These are phyloP conservation scores for Fusarium duplospermum DNA, from an alignment of 2,329 filamentous ascomycete species.

Conservation along the genomic window DNA sequence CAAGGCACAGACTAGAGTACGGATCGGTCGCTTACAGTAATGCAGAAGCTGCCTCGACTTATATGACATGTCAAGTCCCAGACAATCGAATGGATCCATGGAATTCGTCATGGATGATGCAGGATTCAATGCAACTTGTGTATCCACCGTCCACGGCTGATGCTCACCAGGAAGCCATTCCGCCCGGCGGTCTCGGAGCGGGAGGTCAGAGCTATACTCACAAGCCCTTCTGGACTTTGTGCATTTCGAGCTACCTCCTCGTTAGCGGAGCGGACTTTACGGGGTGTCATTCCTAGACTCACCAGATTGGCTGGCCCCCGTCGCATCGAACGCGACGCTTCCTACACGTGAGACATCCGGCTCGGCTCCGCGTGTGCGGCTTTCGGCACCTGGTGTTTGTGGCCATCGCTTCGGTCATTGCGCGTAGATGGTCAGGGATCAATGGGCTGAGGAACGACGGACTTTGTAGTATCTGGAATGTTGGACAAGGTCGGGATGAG, in stretches of 20 bases:
- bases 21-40: conserved; percentile 31
- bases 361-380: conserved; percentile 36
- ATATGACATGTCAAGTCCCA: conserved; percentile 38
- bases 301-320: conserved; percentile 34
- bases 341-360: conserved; percentile 37
- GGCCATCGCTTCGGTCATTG: neutral
- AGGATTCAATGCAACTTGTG: neutral
- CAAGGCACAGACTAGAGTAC: too few relatives aligned
- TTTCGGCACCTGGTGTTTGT: conserved; percentile 20
- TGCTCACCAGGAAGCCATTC: conserved; percentile 37
- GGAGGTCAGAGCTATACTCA: conserved; percentile 30
- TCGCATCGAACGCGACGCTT: conserved; percentile 40
- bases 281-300: neutral
- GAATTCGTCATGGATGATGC: conserved; percentile 2
- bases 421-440: neutral
- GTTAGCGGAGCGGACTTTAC: conserved; percentile 1
- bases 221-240: conserved; percentile 16
- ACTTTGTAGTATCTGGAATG: neutral
- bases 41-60: conserved; percentile 39
- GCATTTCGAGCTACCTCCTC: conserved; percentile 23
- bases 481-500: neutral
- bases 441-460: neutral
- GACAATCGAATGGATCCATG: conserved; percentile 33
- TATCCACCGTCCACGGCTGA: conserved; percentile 30
- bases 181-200: conserved; percentile 39